Conservation (phyloP, 2,329 filamentous ascomycete genomes). For the Elsinoe arachidis region DNA sequence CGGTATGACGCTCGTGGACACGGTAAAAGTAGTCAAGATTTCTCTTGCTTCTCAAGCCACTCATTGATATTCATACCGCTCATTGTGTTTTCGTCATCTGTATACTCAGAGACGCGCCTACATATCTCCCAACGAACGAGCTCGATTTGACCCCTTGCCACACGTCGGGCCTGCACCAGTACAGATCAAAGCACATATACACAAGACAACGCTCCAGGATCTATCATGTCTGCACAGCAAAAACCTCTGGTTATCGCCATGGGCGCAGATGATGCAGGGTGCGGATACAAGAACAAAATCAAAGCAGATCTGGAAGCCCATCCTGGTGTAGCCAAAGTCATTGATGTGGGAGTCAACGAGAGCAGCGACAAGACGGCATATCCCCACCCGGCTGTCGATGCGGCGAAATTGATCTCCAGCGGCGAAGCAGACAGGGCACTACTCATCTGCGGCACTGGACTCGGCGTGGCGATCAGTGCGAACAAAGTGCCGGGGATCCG, state of each 20-base stretch:
- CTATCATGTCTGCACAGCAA: not conserved
- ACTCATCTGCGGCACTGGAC: constrained; percentile 75
- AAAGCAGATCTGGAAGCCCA: constrained; percentile 62
- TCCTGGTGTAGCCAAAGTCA: constrained; percentile 56
- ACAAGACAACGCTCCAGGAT: not conserved
- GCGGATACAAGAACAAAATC: constrained; percentile 70
- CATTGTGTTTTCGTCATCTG: not conserved
- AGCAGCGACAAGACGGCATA: constrained; percentile 69
- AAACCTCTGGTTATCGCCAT: constrained; percentile 50
- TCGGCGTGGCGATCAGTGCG: constrained; percentile 80
- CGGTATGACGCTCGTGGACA: not conserved
- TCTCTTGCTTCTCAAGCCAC: not conserved
- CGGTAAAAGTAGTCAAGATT: not conserved
- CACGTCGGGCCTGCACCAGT: too few species aligned
- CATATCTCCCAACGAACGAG: too few species aligned
- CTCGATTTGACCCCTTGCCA: too few species aligned
- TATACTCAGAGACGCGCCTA: too few species aligned
- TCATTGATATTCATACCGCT: not conserved
- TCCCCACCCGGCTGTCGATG: constrained; percentile 66
- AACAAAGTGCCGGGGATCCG: constrained; percentile 80
- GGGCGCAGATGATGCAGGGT: constrained; percentile 63
- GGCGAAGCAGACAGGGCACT: constrained; percentile 68
- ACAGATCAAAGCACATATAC: not conserved
- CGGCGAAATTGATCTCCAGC: constrained; percentile 54
- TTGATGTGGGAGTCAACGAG: constrained; percentile 64